A percentile compares a stretch with the other conserved stretches of the same genome.
phyloP scores from a whole-genome alignment of 2,329 filamentous ascomycete genomes.

The Amauroascus niger region DNA sequence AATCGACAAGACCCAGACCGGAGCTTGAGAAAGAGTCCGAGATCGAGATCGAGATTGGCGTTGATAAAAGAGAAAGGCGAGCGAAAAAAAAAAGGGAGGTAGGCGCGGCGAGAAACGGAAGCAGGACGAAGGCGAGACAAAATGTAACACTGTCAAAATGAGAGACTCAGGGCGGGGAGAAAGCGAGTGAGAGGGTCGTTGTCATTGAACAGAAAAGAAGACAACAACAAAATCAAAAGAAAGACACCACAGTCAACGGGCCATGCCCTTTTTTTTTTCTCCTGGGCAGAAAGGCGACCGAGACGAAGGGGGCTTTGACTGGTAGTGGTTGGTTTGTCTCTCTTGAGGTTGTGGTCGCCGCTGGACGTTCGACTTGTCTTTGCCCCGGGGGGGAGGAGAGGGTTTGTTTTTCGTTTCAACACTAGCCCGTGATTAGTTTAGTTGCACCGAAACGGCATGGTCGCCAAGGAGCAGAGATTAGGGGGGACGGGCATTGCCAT shows the following conservation, averaged over 20 bases:
- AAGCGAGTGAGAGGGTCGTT: neutral
- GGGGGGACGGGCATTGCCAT: no score
- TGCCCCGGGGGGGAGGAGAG: no score
- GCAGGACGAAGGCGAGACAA: neutral
- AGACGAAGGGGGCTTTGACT: no score
- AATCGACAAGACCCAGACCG: neutral
- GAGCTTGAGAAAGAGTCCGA: neutral
- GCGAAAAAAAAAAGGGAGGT: neutral
- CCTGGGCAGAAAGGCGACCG: no score
- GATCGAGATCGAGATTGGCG: no score
- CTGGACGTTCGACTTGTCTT: no score
- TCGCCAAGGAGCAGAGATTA: conserved; percentile 11
- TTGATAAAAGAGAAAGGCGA: no score
- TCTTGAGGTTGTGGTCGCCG: no score
- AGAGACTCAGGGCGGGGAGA: neutral
- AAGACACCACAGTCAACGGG: no score
- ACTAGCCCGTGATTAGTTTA: no score
- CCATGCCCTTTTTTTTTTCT: no score
- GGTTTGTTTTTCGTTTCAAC: neutral
- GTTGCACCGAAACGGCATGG: conserved; percentile 7
- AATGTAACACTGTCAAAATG: conserved; percentile 9
- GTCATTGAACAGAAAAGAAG: neutral
- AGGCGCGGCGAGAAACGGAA: neutral
- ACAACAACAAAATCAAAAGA: neutral
- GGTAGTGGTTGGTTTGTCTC: no score